A percentile compares a stretch with the other conserved stretches of the same genome.
Conservation (phyloP, 2,329 filamentous ascomycete species). For the Colletotrichum orbiculare region DNA sequence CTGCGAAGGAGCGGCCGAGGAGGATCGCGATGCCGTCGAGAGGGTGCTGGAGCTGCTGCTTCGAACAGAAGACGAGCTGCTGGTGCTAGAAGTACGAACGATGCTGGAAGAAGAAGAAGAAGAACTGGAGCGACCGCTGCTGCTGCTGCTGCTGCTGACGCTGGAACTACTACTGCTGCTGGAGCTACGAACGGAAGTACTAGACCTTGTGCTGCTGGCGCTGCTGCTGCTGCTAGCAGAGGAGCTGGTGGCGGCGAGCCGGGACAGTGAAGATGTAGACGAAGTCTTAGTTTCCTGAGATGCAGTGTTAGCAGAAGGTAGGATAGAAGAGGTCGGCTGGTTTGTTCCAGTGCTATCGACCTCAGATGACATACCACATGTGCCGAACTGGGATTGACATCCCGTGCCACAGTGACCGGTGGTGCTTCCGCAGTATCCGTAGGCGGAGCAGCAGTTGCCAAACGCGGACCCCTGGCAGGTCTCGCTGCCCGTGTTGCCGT, state of each 20-base stretch:
- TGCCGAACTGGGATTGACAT: conserved; percentile 26
- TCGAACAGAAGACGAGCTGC: background rate
- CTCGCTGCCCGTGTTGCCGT: background rate
- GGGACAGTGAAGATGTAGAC: conserved; percentile 2
- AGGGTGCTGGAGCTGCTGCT: conserved; percentile 1
- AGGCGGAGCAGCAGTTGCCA: conserved; percentile 39
- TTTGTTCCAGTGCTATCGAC: conserved; percentile 1
- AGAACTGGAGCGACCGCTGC: background rate
- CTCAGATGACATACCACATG: conserved; percentile 26
- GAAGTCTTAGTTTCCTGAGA: conserved; percentile 9
- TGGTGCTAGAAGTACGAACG: background rate
- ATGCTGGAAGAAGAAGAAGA: background rate
- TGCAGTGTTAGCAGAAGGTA: conserved; percentile 21
- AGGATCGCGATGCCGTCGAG: background rate
- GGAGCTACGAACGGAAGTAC: too few species aligned
- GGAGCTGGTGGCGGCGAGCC: background rate
- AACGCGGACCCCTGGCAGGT: conserved; percentile 27
- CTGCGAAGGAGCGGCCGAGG: conserved; percentile 8
- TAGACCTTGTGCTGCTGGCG: too few species aligned
- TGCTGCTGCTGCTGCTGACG: background rate
- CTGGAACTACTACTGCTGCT: too few species aligned
- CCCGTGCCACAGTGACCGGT: conserved; percentile 37
- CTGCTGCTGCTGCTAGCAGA: background rate
- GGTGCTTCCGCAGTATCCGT: conserved; percentile 38
- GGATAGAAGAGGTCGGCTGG: conserved; percentile 14